These are phyloP conservation scores for Chaetothyriales sp. DNA, from an alignment of 2,329 filamentous ascomycete genomes.

Conservation along the genomic window DNA sequence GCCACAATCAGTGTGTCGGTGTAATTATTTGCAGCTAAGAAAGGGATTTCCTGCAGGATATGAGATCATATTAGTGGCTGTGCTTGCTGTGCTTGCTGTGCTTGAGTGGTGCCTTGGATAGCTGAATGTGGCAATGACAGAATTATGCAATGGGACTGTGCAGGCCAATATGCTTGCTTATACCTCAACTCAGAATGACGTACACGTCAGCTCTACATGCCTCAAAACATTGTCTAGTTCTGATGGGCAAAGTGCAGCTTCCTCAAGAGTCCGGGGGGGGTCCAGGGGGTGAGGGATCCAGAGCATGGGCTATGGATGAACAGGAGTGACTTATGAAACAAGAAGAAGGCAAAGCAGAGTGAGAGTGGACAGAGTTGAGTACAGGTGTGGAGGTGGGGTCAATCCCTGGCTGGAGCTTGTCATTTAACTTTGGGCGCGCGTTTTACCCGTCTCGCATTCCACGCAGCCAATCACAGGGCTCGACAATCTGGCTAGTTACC, in stretches of 20 bases:
- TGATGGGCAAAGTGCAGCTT: neutral
- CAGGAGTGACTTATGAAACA: neutral
- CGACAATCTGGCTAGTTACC: neutral
- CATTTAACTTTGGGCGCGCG: neutral
- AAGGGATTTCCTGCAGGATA: conserved; percentile 5
- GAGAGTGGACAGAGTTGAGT: neutral
- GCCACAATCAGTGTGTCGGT: neutral
- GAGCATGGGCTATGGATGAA: neutral
- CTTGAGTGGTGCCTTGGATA: neutral
- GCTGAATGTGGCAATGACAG: neutral
- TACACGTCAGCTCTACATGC: neutral
- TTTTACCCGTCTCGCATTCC: neutral
- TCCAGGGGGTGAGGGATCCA: neutral
- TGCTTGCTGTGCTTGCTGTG: neutral
- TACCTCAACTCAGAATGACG: neutral
- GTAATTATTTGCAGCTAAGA: conserved; percentile 7
- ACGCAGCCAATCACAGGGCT: neutral
- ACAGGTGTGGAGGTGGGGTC: neutral
- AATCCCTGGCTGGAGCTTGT: neutral
- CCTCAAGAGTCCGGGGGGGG: neutral
- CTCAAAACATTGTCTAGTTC: neutral
- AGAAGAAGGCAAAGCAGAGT: neutral
- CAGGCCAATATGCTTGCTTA: neutral
- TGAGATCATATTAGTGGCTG: neutral
- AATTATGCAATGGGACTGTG: neutral